Base-by-base conservation (phyloP, 768 basidiomycete genomes). In the Sistotremastrum suecicum region DNA sequence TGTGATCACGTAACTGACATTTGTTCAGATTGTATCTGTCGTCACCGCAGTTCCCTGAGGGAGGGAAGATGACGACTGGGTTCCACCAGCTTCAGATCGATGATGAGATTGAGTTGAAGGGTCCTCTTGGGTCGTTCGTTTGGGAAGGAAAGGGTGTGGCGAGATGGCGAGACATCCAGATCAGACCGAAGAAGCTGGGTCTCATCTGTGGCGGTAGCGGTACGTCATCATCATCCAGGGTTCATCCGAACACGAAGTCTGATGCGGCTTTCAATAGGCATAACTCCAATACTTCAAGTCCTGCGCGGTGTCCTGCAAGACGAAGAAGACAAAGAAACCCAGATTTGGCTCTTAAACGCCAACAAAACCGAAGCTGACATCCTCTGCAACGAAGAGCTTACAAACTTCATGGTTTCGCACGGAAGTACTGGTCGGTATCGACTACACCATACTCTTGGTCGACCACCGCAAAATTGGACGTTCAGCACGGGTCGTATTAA, bases 151-250 rank as follows among this genome's bases (percentile, higher is more conserved):
- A 57, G 7, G 69, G 70, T 0, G 45, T 56, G 6, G 66, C 65
- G 8, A 50, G 48, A 29, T 61, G 68, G 60, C 59, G 63, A 38
- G 69, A 68, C 0, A 46, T 57, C 1, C 52, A 62, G 43, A 55
- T 56, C 12, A 54, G 53, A 8, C 57, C 72, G 11, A 55, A 55
- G 28, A 60, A 71, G 12, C 51, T 80, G 9, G 74, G 72, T 1
- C 62, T 79, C 65, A 62, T 78, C 36, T 78, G 72, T 45, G 78
- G 65, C 6, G 78, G 78, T 11, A 75, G 68, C 36, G 76, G 75
- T 66, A 42, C 34, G 65, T 53, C 20, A 4, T 12, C 28, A 28
- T 39, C 8, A 5, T 30, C 28, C 46, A 3, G 37, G 5, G 34
- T 43, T 36, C 48, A 6, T 30, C n/a, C 36, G 42, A 4, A 39